phyloP scores from a whole-genome alignment of 1,284 basidiomycete genomes.

The Marasmius oreades region DNA sequence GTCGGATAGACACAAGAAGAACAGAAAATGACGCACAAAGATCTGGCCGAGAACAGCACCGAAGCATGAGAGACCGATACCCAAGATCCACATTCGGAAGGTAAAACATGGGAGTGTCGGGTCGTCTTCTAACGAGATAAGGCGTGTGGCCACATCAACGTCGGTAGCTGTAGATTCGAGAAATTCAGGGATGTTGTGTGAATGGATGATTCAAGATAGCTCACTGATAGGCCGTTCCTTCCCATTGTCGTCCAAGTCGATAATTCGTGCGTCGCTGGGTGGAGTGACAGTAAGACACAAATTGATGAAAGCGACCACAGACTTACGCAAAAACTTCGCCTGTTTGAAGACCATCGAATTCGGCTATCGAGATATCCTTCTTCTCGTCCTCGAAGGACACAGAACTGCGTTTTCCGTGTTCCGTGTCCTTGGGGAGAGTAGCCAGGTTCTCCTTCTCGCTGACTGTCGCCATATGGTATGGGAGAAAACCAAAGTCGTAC shows the following conservation, averaged over 20 bases:
- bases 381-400: conserved; percentile 23
- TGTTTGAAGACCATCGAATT: not conserved
- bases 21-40: conserved; percentile 18
- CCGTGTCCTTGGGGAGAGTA: not conserved
- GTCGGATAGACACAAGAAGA: conserved; percentile 10
- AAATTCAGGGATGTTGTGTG: conserved; percentile 38
- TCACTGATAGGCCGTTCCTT: conserved; percentile 25
- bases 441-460: not conserved
- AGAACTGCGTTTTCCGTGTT: not conserved
- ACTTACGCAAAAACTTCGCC: conserved; percentile 2
- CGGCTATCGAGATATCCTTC: conserved; percentile 16
- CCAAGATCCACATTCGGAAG: conserved; percentile 55
- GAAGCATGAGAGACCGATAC: conserved; percentile 57
- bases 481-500: not conserved
- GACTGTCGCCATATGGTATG: not conserved
- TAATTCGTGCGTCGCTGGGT: not conserved
- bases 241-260: not conserved
- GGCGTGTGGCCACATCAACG: conserved; percentile 43
- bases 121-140: conserved; percentile 55
- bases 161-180: not conserved
- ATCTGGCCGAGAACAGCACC: conserved; percentile 45
- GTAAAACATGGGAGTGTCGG: conserved; percentile 55
- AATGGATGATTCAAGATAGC: conserved; percentile 23
- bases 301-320: conserved; percentile 21
- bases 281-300: not conserved